A percentile compares a stretch with the other conserved stretches of the same genome.
Conservation (phyloP, 495 filamentous ascomycete species). For the Tuber magnatum region DNA sequence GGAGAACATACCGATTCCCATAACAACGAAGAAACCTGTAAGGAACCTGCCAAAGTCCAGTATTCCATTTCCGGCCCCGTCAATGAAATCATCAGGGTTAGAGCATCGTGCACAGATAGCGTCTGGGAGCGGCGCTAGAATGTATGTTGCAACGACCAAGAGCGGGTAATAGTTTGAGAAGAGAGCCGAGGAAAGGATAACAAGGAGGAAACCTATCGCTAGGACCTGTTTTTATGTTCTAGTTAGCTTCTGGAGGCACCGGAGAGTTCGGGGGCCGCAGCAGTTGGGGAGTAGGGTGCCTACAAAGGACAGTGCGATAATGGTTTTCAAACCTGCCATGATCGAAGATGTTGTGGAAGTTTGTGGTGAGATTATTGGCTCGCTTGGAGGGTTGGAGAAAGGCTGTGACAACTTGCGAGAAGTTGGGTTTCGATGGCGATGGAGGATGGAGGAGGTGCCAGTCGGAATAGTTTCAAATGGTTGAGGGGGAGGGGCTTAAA, state of each 20-base stretch:
- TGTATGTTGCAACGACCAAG: conserved; percentile 90
- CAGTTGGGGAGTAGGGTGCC: conserved; percentile 28
- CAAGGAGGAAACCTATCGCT: conserved; percentile 96
- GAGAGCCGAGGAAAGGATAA: conserved; percentile 94
- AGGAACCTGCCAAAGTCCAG: conserved; percentile 89
- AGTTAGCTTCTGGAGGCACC: neutral
- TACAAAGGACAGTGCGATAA: conserved; percentile 97
- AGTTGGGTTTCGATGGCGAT: neutral
- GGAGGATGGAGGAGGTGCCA: neutral
- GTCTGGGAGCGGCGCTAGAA: conserved; percentile 89
- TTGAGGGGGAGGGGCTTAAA: neutral
- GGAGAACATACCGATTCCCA: conserved; percentile 78
- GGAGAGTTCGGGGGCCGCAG: neutral
- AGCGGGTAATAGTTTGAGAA: conserved; percentile 83
- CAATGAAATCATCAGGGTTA: conserved; percentile 93
- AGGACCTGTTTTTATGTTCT: conserved; percentile 56
- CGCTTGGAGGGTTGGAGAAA: conserved; percentile 7
- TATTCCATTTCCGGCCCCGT: conserved; percentile 63
- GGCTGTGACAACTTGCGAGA: neutral
- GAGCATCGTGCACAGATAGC: conserved; percentile 82
- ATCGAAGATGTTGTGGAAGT: conserved; percentile 41
- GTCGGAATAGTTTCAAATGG: neutral
- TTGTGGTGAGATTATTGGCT: neutral
- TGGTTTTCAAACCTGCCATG: conserved; percentile 94
- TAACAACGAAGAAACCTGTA: conserved; percentile 93